Conservation (phyloP, 2,329 filamentous ascomycete genomes). For the Stenocarpella maydis region DNA sequence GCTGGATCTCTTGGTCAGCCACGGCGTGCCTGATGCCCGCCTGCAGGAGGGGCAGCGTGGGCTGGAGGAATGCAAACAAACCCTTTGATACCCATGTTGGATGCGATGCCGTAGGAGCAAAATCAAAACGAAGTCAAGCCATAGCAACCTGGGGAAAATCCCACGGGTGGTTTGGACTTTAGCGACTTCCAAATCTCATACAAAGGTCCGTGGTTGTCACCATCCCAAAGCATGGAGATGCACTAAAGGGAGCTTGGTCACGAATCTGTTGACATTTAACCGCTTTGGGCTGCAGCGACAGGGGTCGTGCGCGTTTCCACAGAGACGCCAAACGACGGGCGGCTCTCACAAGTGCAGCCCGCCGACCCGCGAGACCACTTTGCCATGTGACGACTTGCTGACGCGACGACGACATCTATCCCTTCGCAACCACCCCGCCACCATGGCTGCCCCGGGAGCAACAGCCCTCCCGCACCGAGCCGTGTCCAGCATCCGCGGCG, state of each 20-base stretch:
- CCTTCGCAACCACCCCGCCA: neutral
- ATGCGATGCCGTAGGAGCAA: constrained; percentile 3
- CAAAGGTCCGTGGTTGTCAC: neutral
- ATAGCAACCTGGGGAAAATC: constrained; percentile 3
- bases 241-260: constrained; percentile 8
- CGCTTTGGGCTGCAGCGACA: constrained; percentile 37
- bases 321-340: constrained; percentile 34
- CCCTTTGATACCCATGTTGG: constrained; percentile 73
- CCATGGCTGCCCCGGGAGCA: constrained; percentile 54
- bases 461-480: constrained; percentile 63
- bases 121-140: constrained; percentile 23
- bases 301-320: constrained; percentile 38
- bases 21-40: constrained; percentile 3
- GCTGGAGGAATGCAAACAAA: constrained; percentile 40
- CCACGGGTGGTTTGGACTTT: neutral
- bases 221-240: constrained; percentile 6
- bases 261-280: constrained; percentile 44
- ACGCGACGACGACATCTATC: neutral
- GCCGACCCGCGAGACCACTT: constrained; percentile 12
- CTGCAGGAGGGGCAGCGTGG: neutral
- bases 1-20: constrained; percentile 53
- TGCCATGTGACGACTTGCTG: neutral
- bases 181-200: neutral
- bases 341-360: neutral
- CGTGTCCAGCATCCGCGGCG: constrained; percentile 64